phyloP scores from a whole-genome alignment of 169 alveolate species.

The Eimeria necatrix region DNA sequence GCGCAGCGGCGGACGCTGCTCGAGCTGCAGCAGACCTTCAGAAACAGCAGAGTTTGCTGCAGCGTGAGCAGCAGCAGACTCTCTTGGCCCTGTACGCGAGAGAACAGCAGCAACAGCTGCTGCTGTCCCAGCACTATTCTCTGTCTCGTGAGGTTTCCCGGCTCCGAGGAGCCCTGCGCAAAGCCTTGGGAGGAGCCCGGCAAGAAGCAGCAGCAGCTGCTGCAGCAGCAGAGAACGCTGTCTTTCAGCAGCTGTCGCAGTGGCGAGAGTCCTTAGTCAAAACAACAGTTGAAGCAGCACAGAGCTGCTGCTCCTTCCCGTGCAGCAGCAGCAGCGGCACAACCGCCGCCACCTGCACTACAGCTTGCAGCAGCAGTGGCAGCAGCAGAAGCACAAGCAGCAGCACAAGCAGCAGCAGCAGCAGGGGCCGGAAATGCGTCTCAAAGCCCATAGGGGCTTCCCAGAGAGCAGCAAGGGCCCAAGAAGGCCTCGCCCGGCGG shows the following conservation, averaged over 20 bases:
- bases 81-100: not conserved
- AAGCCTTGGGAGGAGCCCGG: not conserved
- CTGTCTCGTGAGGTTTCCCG: not conserved
- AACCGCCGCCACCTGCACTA: constrained; percentile 5
- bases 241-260: constrained; percentile 17
- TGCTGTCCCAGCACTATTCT: not conserved
- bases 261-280: constrained; percentile 28
- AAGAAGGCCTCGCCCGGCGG: constrained; percentile 26
- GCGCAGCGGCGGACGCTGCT: constrained; percentile 43
- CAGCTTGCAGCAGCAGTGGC: constrained; percentile 30
- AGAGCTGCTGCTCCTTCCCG: constrained; percentile 28
- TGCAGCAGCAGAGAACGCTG: constrained; percentile 57
- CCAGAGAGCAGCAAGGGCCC: not conserved
- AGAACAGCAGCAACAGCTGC: not conserved
- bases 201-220: constrained; percentile 59
- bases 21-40: constrained; percentile 35
- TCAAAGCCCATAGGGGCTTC: not conserved
- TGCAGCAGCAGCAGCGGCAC: constrained; percentile 23
- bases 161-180: constrained; percentile 24
- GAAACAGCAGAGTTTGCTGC: not conserved
- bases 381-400: constrained; percentile 32
- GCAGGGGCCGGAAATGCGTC: not conserved
- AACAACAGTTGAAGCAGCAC: constrained; percentile 45
- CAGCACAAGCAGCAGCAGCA: not conserved
- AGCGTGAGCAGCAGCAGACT: constrained; percentile 15